Base-by-base conservation (phyloP, 2,329 filamentous ascomycete species). In the Myriangium duriaei region DNA sequence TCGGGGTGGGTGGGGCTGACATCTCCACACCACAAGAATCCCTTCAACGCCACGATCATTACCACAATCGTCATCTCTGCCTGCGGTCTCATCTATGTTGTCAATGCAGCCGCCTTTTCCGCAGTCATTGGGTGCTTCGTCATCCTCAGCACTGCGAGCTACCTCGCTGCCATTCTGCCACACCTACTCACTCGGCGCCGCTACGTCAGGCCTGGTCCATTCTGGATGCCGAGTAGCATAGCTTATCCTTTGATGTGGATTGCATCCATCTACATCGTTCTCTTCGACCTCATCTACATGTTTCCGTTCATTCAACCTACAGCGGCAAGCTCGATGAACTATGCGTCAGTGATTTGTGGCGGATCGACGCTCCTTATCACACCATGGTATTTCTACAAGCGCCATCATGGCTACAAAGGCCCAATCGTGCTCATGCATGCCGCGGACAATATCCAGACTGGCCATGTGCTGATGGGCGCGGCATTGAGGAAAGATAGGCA, bases 31-130 rank as follows among this genome's bases (percentile, higher is more conserved):
- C 60, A 62, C 39, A 58, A 63, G 15, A 67, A 64, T 39, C 72
- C 72, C 0, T 62, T 71, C 40, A 66, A 68, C 42, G 67, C 71
- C 0, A 73, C 69, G 0, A 37, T 74, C 1, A 56, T 59, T 5
- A 67, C 65, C 59, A 54, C 61, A 2, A 42, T 56, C 30, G 54
- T 69, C 40, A 66, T 67, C 13, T 72, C 72, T 0, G 50, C 74
- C 3, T 58, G 80, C 0, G 74, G 74, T 1, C 65, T 63, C 28
- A 72, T 80, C 29, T 79, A 78, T 43, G 65, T 80, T 1, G 75
- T 71, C 9, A 72, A 64, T 43, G 67, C 63, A 1, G 75, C 72
- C 0, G 47, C 47, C 16, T 49, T 49, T 37, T 35, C 35, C 10
- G 47, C 41, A n/a, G 41, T 49, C 15, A 45, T 46, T 2, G 46